Evolutionary conservation across 2,329 filamentous ascomycete species (phyloP), one percentile per base, ranked within the genome.

Genomic region (Lachnellula suecica): DNA sequence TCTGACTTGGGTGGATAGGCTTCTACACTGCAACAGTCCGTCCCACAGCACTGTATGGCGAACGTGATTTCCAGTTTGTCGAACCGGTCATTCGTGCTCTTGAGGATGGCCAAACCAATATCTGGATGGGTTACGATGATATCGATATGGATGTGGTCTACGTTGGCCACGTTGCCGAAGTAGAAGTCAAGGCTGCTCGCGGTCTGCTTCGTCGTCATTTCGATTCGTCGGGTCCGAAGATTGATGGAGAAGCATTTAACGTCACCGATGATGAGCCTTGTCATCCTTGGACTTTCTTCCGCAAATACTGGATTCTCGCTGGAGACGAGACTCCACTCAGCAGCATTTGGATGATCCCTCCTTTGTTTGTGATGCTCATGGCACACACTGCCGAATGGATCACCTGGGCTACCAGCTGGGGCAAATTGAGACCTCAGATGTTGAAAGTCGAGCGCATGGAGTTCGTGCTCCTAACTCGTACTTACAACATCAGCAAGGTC

Each of bases 1-100:
- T 10, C n/a, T 40, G 8, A 19, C 19, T 40, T 19, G 10, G 23
- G 13, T 15, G 13, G 29, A 19, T 13, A 51, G 69, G 68, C 44
- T 77, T 81, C 64, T 70, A 78, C 4, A 81, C 78, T 4, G 71
- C 69, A 56, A 72, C 76, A 19, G 72, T 81, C 55, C 72, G 78
- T 15, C 78, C 77, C 1, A 73, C 75, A 4, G 77, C 74, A 27
- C 77, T 81, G 62, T 79, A 79, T 55, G 78, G 78, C 49, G 74
- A 76, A 59, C 74, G 76, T 59, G 66, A 68, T 43, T 52, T 54
- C 37, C 61, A 65, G 27, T 53, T 65, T 42, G 52, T 62, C 15
- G 57, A 56, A 3, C 75, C 79, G 76, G 29, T 66, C 60, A 51
- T 61, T 10, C 50, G 55, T 22, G 75, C 75, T 4, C 74, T 74